Conservation (phyloP, 202 grass and related monocot species). For the Sporobolus alterniflorus region DNA sequence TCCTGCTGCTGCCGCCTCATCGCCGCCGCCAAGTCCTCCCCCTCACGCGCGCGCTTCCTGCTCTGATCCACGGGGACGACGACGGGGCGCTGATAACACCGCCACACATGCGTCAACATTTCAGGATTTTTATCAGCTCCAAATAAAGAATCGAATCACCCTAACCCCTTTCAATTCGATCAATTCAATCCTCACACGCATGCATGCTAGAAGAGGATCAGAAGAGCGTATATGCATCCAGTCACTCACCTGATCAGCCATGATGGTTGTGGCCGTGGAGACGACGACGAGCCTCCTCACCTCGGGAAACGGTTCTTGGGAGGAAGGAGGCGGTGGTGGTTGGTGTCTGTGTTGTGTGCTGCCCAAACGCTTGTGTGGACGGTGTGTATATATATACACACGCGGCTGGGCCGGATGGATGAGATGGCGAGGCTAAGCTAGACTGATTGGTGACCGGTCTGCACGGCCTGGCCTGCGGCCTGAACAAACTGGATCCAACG, state of each 20-base stretch:
- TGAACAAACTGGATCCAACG: conserved; percentile 13
- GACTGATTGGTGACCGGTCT: conserved; percentile 28
- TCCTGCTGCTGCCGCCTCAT: not conserved
- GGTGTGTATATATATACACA: conserved; percentile 7
- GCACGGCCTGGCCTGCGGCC: conserved; percentile 24
- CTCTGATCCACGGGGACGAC: conserved; percentile 46
- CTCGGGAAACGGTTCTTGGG: conserved; percentile 33
- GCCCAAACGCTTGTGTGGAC: not conserved
- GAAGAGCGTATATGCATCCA: not conserved
- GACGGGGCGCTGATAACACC: not conserved
- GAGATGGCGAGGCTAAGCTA: not conserved
- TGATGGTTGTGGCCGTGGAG: not conserved
- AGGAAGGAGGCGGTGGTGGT: conserved; percentile 5
- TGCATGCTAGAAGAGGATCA: not conserved
- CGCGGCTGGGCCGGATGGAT: not conserved
- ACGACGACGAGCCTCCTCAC: not conserved
- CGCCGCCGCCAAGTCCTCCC: not conserved
- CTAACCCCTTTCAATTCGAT: too few species aligned
- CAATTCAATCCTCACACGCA: conserved; percentile 4
- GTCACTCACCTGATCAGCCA: conserved; percentile 20
- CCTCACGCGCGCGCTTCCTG: conserved; percentile 35
- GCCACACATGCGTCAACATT: not conserved
- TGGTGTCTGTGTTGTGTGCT: conserved; percentile 32
- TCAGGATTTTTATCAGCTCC: not conserved
- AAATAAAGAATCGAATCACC: conserved; percentile 6